A percentile compares a stretch with the other conserved stretches of the same genome.
These are phyloP conservation scores for Decorospora gaudefroyi DNA, from an alignment of 2,329 filamentous ascomycete species.

Conservation along the genomic window DNA sequence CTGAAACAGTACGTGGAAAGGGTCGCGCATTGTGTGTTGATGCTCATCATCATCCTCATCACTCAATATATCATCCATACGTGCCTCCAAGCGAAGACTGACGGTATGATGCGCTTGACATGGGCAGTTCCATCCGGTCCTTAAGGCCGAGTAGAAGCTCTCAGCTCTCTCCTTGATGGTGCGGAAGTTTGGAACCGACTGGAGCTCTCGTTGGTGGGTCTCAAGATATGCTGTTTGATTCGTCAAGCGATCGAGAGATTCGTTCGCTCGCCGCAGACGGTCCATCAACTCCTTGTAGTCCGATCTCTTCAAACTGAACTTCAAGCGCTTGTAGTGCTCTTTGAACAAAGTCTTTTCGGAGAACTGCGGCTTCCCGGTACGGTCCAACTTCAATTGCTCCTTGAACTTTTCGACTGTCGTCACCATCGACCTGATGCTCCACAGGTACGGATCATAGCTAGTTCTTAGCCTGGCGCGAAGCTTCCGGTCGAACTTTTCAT, in stretches of 20 bases:
- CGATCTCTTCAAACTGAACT: conserved; percentile 31
- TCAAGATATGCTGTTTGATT: conserved; percentile 29
- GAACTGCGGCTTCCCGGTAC: conserved; percentile 29
- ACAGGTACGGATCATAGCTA: too few species aligned
- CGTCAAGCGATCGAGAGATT: conserved; percentile 27
- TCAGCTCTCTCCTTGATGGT: conserved; percentile 19
- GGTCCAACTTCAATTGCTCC: conserved; percentile 24
- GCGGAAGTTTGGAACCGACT: conserved; percentile 28
- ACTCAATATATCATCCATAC: conserved; percentile 4
- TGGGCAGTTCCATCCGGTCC: conserved; percentile 17
- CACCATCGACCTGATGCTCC: too few species aligned
- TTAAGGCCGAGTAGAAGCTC: conserved; percentile 22
- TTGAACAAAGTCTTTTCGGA: conserved; percentile 29
- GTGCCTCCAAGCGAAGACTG: conserved; percentile 27
- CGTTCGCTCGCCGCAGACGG: conserved; percentile 27
- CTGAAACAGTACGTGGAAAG: conserved; percentile 26
- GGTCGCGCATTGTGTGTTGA: too few species aligned
- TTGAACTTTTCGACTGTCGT: conserved; percentile 25
- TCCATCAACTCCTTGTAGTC: conserved; percentile 30
- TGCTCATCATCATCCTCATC: conserved; percentile 15
- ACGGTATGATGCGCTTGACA: conserved; percentile 31
- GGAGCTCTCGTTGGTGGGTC: conserved; percentile 8
- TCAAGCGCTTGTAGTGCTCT: conserved; percentile 32
- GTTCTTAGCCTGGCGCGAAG: too few species aligned
- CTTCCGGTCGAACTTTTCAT: too few species aligned